Conservation (phyloP, 257 asterid species). For the Haberlea rhodopensis region DNA sequence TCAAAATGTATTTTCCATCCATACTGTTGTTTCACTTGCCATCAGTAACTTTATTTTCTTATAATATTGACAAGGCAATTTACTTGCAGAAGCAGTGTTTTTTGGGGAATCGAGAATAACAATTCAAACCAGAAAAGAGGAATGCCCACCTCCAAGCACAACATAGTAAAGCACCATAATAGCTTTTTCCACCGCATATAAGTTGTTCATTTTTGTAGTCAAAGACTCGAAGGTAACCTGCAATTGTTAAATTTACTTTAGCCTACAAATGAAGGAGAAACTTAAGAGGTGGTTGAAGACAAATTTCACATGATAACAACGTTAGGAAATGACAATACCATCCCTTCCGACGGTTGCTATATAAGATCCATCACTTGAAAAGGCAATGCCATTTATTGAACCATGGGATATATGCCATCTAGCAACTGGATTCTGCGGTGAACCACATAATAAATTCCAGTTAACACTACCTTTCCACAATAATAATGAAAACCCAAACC, state of each 20-base stretch:
- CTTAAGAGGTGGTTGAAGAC: not conserved
- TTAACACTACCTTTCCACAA: not conserved
- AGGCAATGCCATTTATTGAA: conserved; percentile 53
- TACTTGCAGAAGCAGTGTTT: conserved; percentile 15
- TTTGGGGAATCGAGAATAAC: not conserved
- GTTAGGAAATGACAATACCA: conserved; percentile 46
- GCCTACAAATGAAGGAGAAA: conserved; percentile 21
- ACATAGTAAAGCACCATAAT: conserved; percentile 91
- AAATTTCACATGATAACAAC: conserved; percentile 23
- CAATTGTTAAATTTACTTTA: conserved; percentile 29
- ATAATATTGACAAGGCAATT: conserved; percentile 27
- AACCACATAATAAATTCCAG: not conserved
- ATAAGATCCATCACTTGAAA: conserved; percentile 76
- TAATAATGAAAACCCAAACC: not conserved
- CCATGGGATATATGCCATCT: conserved; percentile 62
- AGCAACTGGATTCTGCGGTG: conserved; percentile 47
- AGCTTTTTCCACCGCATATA: conserved; percentile 93
- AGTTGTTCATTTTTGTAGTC: conserved; percentile 89
- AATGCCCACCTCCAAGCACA: conserved; percentile 92
- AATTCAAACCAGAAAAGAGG: not conserved
- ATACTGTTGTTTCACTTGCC: conserved; percentile 60
- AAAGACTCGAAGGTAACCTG: conserved; percentile 90
- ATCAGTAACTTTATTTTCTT: conserved; percentile 35
- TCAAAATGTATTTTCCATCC: conserved; percentile 93
- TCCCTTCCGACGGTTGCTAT: conserved; percentile 91